phyloP scores from a whole-genome alignment of 1,139 yeast species.

The Yamadazyma kanchanaburiensis region DNA sequence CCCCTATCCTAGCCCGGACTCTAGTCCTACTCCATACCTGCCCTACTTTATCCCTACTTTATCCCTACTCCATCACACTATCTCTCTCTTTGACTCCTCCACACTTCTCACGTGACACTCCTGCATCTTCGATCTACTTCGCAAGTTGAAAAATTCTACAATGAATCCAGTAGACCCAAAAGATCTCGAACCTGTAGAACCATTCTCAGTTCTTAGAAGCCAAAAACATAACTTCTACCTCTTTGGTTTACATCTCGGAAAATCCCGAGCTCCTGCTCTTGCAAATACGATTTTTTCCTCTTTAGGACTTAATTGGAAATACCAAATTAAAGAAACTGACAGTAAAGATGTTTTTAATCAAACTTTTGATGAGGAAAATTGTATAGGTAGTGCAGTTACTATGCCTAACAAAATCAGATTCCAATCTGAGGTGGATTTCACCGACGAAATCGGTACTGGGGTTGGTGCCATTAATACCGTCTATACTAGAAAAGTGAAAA shows the following conservation, averaged over 20 bases:
- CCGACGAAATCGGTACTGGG: slow-evolving; percentile 21
- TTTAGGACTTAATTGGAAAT: slow-evolving; percentile 25
- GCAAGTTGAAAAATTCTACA: slow-evolving; percentile 1
- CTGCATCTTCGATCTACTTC: not conserved
- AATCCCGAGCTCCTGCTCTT: slow-evolving; percentile 11
- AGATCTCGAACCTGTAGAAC: slow-evolving; percentile 13
- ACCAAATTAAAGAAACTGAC: slow-evolving; percentile 18
- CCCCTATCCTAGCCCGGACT: too few species aligned
- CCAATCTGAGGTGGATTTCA: slow-evolving; percentile 19
- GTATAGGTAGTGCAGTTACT: slow-evolving; percentile 25
- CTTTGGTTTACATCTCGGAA: slow-evolving; percentile 17
- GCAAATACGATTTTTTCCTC: slow-evolving; percentile 16
- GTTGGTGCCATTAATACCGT: slow-evolving; percentile 30
- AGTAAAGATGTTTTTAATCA: slow-evolving; percentile 10
- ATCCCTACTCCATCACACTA: too few species aligned
- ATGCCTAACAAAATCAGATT: slow-evolving; percentile 26
- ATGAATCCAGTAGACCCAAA: not conserved
- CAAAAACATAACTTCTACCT: slow-evolving; percentile 13
- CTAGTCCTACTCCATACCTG: too few species aligned
- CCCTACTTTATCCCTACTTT: too few species aligned
- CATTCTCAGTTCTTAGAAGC: slow-evolving; percentile 14
- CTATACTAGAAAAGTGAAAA: slow-evolving; percentile 16
- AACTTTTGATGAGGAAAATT: slow-evolving; percentile 6
- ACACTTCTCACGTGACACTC: too few species aligned
- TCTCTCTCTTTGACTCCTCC: too few species aligned